phyloP scores from a whole-genome alignment of 1,284 basidiomycete genomes.

The Ustilago cynodontis region DNA sequence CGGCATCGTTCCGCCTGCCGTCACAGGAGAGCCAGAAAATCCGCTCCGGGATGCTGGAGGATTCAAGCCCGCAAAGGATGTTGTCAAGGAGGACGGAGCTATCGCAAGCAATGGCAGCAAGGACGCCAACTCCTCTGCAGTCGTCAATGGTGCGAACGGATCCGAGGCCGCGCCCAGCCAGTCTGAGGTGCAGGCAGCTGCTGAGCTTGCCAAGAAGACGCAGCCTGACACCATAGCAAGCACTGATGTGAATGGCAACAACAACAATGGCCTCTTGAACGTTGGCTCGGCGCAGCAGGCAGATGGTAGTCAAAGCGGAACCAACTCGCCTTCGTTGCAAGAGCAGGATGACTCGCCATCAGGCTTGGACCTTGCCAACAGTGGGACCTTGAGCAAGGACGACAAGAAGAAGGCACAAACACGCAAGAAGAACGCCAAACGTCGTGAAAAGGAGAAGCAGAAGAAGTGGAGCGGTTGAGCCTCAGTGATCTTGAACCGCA shows the following conservation, averaged over 20 bases:
- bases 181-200: slow-evolving; percentile 21
- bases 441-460: slow-evolving; percentile 47
- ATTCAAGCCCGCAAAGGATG: background rate
- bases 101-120: background rate
- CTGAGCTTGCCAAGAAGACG: slow-evolving; percentile 20
- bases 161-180: slow-evolving; percentile 13
- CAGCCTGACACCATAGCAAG: slow-evolving; percentile 11
- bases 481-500: no score
- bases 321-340: slow-evolving; percentile 36
- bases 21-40: slow-evolving; percentile 43
- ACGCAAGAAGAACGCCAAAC: slow-evolving; percentile 52
- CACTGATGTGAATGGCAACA: background rate
- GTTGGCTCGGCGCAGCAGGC: slow-evolving; percentile 5
- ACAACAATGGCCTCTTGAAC: slow-evolving; percentile 13
- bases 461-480: slow-evolving; percentile 27
- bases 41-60: slow-evolving; percentile 22
- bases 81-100: background rate
- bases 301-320: slow-evolving; percentile 13
- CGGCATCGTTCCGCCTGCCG: slow-evolving; percentile 45
- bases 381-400: slow-evolving; percentile 38
- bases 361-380: slow-evolving; percentile 40
- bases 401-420: slow-evolving; percentile 47
- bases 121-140: slow-evolving; percentile 3
- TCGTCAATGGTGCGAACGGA: background rate
- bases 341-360: slow-evolving; percentile 39